Base-by-base conservation (phyloP, 106 monocot genomes). In the Dendrobium nobile region DNA sequence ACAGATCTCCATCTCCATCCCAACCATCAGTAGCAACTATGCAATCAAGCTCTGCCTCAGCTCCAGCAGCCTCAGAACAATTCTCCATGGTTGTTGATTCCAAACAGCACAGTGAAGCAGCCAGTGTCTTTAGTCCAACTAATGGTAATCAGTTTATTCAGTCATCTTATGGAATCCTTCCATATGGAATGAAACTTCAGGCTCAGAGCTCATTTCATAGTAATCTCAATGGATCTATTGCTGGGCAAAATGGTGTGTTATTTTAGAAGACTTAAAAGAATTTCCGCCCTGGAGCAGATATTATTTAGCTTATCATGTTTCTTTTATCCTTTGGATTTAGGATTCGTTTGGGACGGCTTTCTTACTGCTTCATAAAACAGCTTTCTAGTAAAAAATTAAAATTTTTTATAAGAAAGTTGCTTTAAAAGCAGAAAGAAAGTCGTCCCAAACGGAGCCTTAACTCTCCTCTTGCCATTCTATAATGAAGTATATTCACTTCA, bases 1-100 rank as follows among this genome's bases (percentile, higher is more conserved):
- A 79, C 26, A 47, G 61, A 26, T 81, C 87, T n/a, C 55, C 84
- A 1, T 85, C 88, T 5, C 91, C 88, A n/a, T 82, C 90, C 16
- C 83, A 86, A 9, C 77, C 85, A 7, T 85, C 89, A 33, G 54
- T 24, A 3, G 48, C 54, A 24, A 58, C 85, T 24, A 54, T 61
- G 47, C 77, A 81, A 37, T 80, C 86, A 42, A 77, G 80, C 40
- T 79, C 85, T 9, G 43, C 86, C 22, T 44, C 59, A 37, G 72
- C 80, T 33, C 16, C 80, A 0, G 61, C 28, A 24, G 28, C 76
- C 4, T 81, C 87, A 0, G 85, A 80, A 31, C 82, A 80, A 72
- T 83, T 81, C 64, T 77, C 84, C 17, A 58, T 84, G 19, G 70
- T 79, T 19, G 74, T 56, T 42, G 80, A 85, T 84, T 83, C 84